Base-by-base conservation (phyloP, 2,329 filamentous ascomycete genomes). In the Fusarium camptoceras region DNA sequence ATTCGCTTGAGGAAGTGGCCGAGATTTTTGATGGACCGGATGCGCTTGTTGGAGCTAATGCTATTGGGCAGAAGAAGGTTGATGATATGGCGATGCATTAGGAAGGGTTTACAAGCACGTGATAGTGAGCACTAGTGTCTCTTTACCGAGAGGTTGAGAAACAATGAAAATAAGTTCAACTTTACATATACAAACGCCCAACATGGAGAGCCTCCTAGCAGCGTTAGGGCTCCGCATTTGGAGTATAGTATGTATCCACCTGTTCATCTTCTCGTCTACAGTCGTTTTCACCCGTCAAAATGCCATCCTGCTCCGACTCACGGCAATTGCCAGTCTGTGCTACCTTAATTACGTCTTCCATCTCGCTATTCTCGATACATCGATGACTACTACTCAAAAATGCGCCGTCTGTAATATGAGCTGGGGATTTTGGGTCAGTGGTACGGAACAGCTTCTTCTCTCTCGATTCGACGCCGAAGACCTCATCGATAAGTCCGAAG, bases 1-100 rank as follows among this genome's bases (percentile, higher is more conserved):
- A 64, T 27, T 71, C 68, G 1, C 68, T 74, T 5, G 72, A 74
- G 27, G 72, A 74, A n/a, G 72, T 74, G 3, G 72, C 68, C 0
- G 70, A 73, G 18, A 73, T 74, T 16, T 74, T 74, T 22, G 72
- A 74, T 31, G 72, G 72, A 0, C 70, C 72, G 0, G 72, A 74
- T 43, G 71, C 72, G 0, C 56, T 66, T 0, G 66, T 62, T 1
- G 72, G 72, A 5, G 37, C 67, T 0, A 73, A 73, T 31, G 70
- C 72, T 0, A 73, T 73, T 41, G 65, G 62, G 0, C 66, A 74
- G 27, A 71, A 54, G 61, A 66, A 66, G 25, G 22, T 64, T 15
- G 51, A 64, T 5, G 59, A 64, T 22, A 58, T 64, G 59, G 50
- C 50, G 1, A 24, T 49, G 24, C 61, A 60, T 27, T 59, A 55